phyloP scores from a whole-genome alignment of 495 filamentous ascomycete genomes.

The Letharia lupina region DNA sequence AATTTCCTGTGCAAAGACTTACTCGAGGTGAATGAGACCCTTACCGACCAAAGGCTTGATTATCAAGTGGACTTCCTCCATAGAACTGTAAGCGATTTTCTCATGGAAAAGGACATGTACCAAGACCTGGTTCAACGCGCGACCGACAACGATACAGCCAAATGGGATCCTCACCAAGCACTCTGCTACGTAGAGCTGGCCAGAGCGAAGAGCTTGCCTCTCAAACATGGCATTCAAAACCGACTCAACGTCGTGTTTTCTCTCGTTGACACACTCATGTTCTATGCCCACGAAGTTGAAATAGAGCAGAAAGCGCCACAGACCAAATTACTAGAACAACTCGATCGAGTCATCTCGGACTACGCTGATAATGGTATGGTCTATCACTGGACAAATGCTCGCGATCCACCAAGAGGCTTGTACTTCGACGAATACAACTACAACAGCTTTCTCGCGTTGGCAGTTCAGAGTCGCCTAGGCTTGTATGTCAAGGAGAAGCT shows the following conservation, averaged over 20 bases:
- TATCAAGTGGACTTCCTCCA: constrained; percentile 9
- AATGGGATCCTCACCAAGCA: constrained; percentile 2
- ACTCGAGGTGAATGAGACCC: constrained; percentile 1
- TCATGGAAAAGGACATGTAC: constrained; percentile 5
- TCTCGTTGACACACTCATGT: constrained; percentile 2
- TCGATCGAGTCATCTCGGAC: neutral
- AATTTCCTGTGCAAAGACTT: constrained; percentile 9
- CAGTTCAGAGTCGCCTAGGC: constrained; percentile 1
- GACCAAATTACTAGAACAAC: neutral
- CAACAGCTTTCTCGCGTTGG: constrained; percentile 5
- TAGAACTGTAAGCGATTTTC: constrained; percentile 7
- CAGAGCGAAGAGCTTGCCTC: neutral
- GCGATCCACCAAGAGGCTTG: constrained; percentile 5
- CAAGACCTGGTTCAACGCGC: neutral
- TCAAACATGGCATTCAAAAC: neutral
- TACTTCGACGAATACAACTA: constrained; percentile 2
- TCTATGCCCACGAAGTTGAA: constrained; percentile 7
- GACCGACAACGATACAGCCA: neutral
- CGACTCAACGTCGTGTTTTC: constrained; percentile 4
- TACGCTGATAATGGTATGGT: neutral
- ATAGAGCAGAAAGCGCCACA: neutral
- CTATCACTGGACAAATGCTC: constrained; percentile 11
- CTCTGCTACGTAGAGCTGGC: neutral
- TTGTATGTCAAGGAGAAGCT: constrained; percentile 2
- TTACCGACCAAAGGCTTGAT: neutral